phyloP scores from a whole-genome alignment of 75 land plant species.

The Adiantum capillusveneris region DNA sequence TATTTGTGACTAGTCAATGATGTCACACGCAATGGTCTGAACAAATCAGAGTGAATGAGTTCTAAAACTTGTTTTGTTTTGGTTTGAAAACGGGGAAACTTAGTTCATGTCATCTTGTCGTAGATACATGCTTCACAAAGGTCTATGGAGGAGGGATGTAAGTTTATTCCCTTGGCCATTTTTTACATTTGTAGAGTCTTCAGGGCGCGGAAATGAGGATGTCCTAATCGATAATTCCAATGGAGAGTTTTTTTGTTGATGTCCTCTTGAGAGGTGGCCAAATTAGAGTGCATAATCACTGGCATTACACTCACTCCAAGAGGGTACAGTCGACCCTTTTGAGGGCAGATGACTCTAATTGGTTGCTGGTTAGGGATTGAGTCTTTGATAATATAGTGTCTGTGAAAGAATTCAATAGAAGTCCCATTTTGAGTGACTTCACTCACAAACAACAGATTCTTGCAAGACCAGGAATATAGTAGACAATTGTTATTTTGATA shows the following conservation, averaged over 20 bases:
- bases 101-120: neutral
- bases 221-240: neutral
- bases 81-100: too few relatives aligned
- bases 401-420: neutral
- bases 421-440: neutral
- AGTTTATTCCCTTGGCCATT: too few relatives aligned
- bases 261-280: neutral
- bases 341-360: neutral
- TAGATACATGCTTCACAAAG: too few relatives aligned
- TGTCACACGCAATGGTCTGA: too few relatives aligned
- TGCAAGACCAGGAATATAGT: neutral
- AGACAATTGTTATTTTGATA: neutral
- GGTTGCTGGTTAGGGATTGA: neutral
- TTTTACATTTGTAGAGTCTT: neutral
- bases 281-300: neutral
- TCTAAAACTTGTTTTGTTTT: too few relatives aligned
- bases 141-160: too few relatives aligned
- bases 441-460: neutral
- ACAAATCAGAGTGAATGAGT: neutral
- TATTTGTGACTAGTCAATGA: too few relatives aligned
- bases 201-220: neutral
- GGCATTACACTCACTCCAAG: neutral
- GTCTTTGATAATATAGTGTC: neutral
- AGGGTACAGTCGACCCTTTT: conserved; percentile 1
- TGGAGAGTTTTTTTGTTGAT: neutral